These are phyloP conservation scores for Ogataea angusta DNA, from an alignment of 805 yeast genomes.

Conservation along the genomic window DNA sequence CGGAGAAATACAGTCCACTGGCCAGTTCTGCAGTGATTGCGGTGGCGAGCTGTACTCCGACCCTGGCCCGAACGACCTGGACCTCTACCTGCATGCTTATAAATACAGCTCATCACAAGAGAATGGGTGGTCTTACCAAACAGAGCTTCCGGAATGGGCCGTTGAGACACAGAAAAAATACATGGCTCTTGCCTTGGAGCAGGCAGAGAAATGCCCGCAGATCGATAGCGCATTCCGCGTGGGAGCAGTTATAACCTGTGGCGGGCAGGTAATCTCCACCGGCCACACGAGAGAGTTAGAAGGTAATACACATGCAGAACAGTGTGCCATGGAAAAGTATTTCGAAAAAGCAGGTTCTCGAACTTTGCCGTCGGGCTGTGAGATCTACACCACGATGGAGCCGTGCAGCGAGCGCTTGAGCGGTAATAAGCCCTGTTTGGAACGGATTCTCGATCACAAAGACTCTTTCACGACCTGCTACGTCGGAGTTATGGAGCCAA, in stretches of 20 bases:
- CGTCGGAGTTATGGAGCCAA: slow-evolving; percentile 92
- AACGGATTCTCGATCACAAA: slow-evolving; percentile 58
- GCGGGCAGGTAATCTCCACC: slow-evolving; percentile 63
- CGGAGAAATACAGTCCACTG: slow-evolving; percentile 66
- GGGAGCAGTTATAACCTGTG: slow-evolving; percentile 80
- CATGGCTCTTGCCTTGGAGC: slow-evolving; percentile 74
- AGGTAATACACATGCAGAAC: slow-evolving; percentile 98
- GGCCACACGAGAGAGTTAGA: slow-evolving; percentile 90
- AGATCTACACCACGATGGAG: slow-evolving; percentile 93
- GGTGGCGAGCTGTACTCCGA: slow-evolving; percentile 72
- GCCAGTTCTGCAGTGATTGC: slow-evolving; percentile 59
- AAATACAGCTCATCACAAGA: slow-evolving; percentile 57
- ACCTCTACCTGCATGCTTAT: slow-evolving; percentile 88
- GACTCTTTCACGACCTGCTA: slow-evolving; percentile 64
- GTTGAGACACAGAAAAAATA: slow-evolving; percentile 48
- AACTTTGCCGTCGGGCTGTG: slow-evolving; percentile 69
- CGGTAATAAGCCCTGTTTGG: slow-evolving; percentile 86
- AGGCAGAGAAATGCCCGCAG: slow-evolving; percentile 78
- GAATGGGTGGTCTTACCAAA: slow-evolving; percentile 63
- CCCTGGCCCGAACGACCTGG: slow-evolving; percentile 85
- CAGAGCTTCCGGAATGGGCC: slow-evolving; percentile 85
- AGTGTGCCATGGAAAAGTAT: slow-evolving; percentile 83
- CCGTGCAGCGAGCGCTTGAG: slow-evolving; percentile 89
- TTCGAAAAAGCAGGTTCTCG: slow-evolving; percentile 35
- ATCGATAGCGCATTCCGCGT: slow-evolving; percentile 88